These are phyloP conservation scores for Thalassiosira oceanica DNA, from an alignment of 352 stramenopile species.

Conservation along the genomic window DNA sequence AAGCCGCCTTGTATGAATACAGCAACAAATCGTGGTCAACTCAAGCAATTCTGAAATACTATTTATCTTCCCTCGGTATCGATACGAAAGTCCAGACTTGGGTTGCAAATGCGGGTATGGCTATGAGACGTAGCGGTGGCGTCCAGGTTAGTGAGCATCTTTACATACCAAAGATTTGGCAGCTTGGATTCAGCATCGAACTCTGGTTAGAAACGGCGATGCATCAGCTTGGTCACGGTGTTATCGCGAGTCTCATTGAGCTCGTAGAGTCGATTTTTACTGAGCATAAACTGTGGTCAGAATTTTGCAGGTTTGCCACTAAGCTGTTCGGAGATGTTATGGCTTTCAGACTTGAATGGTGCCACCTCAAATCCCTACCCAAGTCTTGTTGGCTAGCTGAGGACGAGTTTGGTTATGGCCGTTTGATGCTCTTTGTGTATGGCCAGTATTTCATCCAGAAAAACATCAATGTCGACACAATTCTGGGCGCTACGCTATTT, in stretches of 20 bases:
- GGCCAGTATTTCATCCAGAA: neutral
- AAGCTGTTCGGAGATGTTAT: neutral
- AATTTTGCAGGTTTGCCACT: neutral
- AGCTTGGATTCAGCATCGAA: neutral
- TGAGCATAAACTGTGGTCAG: neutral
- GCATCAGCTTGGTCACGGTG: neutral
- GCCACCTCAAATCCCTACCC: neutral
- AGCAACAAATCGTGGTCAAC: neutral
- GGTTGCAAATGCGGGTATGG: neutral
- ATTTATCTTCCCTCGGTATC: neutral
- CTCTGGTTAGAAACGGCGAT: neutral
- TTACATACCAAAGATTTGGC: neutral
- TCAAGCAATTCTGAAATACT: neutral
- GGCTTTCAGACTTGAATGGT: constrained; percentile 1
- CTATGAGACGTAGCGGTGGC: neutral
- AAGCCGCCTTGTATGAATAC: neutral
- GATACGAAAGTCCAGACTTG: neutral
- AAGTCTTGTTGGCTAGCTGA: neutral
- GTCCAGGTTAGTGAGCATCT: neutral
- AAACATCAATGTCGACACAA: neutral
- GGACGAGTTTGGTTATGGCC: neutral
- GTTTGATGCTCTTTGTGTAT: neutral
- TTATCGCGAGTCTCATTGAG: neutral
- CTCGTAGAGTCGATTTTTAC: neutral
- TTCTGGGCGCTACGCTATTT: neutral